Evolutionary conservation across 1,284 basidiomycete species (phyloP).

Genomic region (Golubevia pallescens): DNA sequence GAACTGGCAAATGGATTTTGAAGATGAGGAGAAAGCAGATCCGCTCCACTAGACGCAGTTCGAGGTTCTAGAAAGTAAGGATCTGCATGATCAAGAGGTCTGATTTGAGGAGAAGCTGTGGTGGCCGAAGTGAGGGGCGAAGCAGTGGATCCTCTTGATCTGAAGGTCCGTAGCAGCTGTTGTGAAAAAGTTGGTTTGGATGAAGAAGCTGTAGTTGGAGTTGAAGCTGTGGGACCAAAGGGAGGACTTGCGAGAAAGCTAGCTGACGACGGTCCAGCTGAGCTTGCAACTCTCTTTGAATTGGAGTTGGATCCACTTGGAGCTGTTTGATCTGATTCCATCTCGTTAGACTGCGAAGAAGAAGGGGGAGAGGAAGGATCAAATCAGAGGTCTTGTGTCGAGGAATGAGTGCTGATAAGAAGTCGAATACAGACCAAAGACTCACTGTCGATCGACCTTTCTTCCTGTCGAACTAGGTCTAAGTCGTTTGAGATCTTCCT

Average conservation of each 20-base stretch:
- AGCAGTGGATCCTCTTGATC: background rate
- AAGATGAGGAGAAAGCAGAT: too few species aligned
- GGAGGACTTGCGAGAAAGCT: constrained; percentile 7
- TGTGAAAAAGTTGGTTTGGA: constrained; percentile 29
- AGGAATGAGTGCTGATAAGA: too few species aligned
- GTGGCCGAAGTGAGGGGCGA: background rate
- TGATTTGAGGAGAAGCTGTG: background rate
- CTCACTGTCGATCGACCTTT: too few species aligned
- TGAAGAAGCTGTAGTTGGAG: constrained; percentile 8
- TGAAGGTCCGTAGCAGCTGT: constrained; percentile 22
- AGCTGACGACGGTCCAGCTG: background rate
- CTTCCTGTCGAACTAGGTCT: too few species aligned
- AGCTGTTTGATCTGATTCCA: constrained; percentile 1
- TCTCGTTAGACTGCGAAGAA: constrained; percentile 7
- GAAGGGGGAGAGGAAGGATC: constrained; percentile 6
- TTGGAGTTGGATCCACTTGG: background rate
- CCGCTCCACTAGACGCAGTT: too few species aligned
- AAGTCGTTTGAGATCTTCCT: too few species aligned
- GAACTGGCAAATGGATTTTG: background rate
- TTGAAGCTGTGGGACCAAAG: constrained; percentile 9
- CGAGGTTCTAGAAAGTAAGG: background rate
- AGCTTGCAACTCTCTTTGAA: background rate
- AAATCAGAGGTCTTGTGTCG: too few species aligned
- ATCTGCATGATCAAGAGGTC: background rate
- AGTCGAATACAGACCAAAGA: too few species aligned